A percentile compares a stretch with the other conserved stretches of the same genome.
These are phyloP conservation scores for Arthrobotrys entomopaga DNA, from an alignment of 2,329 filamentous ascomycete species.

Conservation along the genomic window DNA sequence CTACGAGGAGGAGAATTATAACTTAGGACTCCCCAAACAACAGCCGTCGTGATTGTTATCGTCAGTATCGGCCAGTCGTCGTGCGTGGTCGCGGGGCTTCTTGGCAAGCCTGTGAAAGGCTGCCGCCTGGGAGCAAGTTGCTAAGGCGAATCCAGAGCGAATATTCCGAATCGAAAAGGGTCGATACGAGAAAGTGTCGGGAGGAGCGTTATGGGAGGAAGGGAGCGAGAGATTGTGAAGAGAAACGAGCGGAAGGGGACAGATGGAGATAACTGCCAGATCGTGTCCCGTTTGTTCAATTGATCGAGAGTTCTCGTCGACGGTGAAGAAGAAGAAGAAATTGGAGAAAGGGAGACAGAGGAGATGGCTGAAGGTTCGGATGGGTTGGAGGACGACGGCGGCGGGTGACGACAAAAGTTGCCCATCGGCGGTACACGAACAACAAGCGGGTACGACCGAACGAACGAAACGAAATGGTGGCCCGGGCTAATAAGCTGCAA, in stretches of 20 bases:
- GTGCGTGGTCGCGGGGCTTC: not conserved
- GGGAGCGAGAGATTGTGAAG: not conserved
- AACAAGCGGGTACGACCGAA: too few relatives aligned
- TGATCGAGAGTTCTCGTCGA: not conserved
- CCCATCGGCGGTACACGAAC: too few relatives aligned
- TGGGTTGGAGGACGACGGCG: not conserved
- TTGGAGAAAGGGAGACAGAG: not conserved
- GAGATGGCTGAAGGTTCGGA: not conserved
- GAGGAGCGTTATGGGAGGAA: not conserved
- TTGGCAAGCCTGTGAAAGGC: conserved; percentile 50
- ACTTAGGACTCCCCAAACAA: not conserved
- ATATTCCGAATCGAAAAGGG: not conserved
- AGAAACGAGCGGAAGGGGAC: not conserved
- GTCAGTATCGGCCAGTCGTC: too few relatives aligned
- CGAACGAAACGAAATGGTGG: too few relatives aligned
- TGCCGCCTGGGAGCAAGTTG: conserved; percentile 20
- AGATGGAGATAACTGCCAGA: not conserved
- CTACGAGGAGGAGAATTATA: not conserved
- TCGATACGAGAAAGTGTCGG: conserved; percentile 5
- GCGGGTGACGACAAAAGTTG: too few relatives aligned
- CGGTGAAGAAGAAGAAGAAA: not conserved
- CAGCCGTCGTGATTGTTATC: not conserved
- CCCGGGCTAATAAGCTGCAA: too few relatives aligned
- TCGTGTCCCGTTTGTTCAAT: not conserved
- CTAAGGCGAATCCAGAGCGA: conserved; percentile 19